Evolutionary conservation across 768 basidiomycete species (phyloP).

Genomic region (Podaxis sp.): DNA sequence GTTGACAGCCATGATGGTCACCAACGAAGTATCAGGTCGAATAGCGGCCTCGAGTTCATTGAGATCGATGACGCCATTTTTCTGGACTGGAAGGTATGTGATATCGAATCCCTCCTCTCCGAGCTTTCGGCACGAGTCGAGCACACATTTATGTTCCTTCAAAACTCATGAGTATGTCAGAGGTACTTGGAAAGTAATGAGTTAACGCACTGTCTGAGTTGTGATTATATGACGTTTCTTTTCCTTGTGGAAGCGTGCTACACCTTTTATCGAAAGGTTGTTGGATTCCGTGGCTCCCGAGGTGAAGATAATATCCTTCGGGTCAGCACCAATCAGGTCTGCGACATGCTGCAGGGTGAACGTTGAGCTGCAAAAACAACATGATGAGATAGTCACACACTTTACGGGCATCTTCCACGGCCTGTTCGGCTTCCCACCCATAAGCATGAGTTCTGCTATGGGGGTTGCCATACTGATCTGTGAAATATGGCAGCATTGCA

Average conservation of each 20-base stretch:
- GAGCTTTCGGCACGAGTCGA: slow-evolving; percentile 95
- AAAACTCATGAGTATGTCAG: background rate
- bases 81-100: slow-evolving; percentile 93
- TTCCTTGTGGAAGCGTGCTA: slow-evolving; percentile 92
- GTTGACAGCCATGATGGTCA: slow-evolving; percentile 98
- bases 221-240: slow-evolving; percentile 95
- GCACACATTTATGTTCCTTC: slow-evolving; percentile 98
- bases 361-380: slow-evolving; percentile 3
- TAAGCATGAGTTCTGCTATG: slow-evolving; percentile 98
- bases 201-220: slow-evolving; percentile 76
- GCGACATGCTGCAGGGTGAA: slow-evolving; percentile 68
- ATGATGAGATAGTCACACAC: slow-evolving; percentile 33
- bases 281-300: slow-evolving; percentile 98
- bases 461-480: slow-evolving; percentile 96
- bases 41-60: slow-evolving; percentile 83
- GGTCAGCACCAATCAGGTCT: slow-evolving; percentile 87
- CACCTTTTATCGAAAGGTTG: slow-evolving; percentile 96
- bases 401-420: slow-evolving; percentile 89
- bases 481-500: slow-evolving; percentile 93
- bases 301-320: slow-evolving; percentile 96
- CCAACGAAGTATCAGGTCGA: slow-evolving; percentile 88
- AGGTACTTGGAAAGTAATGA: background rate
- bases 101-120: slow-evolving; percentile 97
- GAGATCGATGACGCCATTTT: slow-evolving; percentile 80
- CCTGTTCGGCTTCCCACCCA: slow-evolving; percentile 98